Conservation (phyloP, 2,329 filamentous ascomycete genomes). For the Paraphoma sp. region DNA sequence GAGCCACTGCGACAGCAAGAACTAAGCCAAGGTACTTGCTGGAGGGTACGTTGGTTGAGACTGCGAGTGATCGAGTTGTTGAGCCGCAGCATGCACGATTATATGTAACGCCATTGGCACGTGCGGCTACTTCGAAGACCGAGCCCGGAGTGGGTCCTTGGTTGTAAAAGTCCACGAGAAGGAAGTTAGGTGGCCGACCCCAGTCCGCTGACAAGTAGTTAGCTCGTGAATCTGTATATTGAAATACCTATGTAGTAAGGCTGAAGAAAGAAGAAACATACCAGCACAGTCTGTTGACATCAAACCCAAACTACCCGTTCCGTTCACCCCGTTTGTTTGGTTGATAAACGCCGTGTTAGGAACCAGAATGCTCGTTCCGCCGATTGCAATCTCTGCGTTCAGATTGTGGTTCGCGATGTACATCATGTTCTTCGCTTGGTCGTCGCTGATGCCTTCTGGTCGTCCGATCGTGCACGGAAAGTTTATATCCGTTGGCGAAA, state of each 20-base stretch:
- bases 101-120: constrained; percentile 76
- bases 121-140: constrained; percentile 50
- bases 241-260: not conserved
- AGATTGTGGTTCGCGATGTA: constrained; percentile 94
- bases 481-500: constrained; percentile 70
- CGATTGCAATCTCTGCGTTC: constrained; percentile 69
- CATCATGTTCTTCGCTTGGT: constrained; percentile 65
- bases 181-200: constrained; percentile 49
- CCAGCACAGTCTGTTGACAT: constrained; percentile 43
- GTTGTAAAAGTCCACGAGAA: constrained; percentile 52
- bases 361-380: constrained; percentile 39
- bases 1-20: constrained; percentile 18
- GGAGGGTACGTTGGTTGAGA: constrained; percentile 12
- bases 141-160: constrained; percentile 43
- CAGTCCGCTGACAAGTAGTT: constrained; percentile 32
- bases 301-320: constrained; percentile 41
- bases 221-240: not conserved
- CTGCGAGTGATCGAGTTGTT: constrained; percentile 17
- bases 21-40: constrained; percentile 25
- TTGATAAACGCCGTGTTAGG: constrained; percentile 46
- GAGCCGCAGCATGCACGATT: constrained; percentile 64
- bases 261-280: constrained; percentile 25
- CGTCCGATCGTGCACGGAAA: constrained; percentile 85
- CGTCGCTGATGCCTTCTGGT: constrained; percentile 68
- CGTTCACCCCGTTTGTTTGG: constrained; percentile 43